phyloP scores from a whole-genome alignment of 75 land plant species.

The Azolla pinnata region DNA sequence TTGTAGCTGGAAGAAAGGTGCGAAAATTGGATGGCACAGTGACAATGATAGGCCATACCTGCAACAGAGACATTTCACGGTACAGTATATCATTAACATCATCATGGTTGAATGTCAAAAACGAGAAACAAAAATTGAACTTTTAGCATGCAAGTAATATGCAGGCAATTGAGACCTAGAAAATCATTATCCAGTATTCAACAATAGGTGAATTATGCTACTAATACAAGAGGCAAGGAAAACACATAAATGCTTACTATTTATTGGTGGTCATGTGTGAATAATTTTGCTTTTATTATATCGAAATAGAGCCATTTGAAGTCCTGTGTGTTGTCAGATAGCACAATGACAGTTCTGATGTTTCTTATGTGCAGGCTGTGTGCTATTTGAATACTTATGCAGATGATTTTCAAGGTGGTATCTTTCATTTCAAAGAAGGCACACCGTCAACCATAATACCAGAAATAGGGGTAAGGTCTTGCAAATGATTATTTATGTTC shows the following conservation, averaged over 20 bases:
- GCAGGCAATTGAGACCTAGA: no score
- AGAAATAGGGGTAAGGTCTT: constrained; percentile 61
- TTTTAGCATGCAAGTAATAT: background rate
- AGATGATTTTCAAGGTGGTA: constrained; percentile 67
- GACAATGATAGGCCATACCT: constrained; percentile 79
- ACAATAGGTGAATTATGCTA: no score
- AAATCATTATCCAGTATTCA: no score
- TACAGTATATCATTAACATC: constrained; percentile 7
- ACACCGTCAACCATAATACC: constrained; percentile 58
- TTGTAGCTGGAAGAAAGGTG: constrained; percentile 67
- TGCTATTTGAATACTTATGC: constrained; percentile 67
- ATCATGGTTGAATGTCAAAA: no score
- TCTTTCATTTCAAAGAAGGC: constrained; percentile 75
- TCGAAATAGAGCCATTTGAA: background rate
- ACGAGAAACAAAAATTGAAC: no score
- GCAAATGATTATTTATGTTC: no score
- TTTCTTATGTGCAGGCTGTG: constrained; percentile 38
- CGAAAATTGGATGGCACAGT: constrained; percentile 88
- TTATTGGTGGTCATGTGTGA: background rate
- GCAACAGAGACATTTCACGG: constrained; percentile 71
- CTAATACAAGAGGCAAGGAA: background rate
- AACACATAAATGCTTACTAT: background rate
- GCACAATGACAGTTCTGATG: background rate
- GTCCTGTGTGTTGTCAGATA: background rate
- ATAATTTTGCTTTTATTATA: no score